Percentiles rank a stretch among this genome's conserved stretches.
Evolutionary conservation across 169 alveolate genomes (phyloP).

Genomic region (Eimeria brunetti): DNA sequence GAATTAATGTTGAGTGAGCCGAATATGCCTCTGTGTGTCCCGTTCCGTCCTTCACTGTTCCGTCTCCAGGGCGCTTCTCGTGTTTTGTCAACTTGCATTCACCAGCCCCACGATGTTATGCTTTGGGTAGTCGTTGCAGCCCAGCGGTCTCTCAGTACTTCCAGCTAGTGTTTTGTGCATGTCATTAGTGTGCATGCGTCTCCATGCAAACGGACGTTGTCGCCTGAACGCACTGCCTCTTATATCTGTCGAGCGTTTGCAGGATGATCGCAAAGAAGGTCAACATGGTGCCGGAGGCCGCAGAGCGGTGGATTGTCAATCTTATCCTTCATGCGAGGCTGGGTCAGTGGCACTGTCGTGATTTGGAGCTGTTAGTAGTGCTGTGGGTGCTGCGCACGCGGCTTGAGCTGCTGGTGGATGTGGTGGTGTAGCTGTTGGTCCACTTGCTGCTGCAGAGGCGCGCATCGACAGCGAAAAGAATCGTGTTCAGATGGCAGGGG

Average conservation of each 20-base stretch:
- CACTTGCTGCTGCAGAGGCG: conserved; percentile 87
- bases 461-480: conserved; percentile 94
- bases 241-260: neutral
- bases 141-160: neutral
- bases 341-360: conserved; percentile 14
- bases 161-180: neutral
- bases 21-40: neutral
- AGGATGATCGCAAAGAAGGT: conserved; percentile 92
- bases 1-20: conserved; percentile 89
- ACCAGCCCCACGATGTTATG: neutral
- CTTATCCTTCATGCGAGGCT: conserved; percentile 91
- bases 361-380: neutral
- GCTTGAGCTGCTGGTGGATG: neutral
- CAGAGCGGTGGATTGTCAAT: conserved; percentile 95
- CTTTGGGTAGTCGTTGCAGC: neutral
- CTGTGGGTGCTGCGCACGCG: neutral
- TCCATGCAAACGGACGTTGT: neutral
- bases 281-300: conserved; percentile 91
- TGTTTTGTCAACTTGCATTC: neutral
- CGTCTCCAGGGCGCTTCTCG: neutral
- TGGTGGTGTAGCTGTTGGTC: neutral
- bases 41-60: neutral
- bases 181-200: neutral
- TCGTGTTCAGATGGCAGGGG: conserved; percentile 93
- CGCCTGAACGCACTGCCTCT: neutral